Evolutionary conservation across 108 stramenopile species (phyloP), one percentile per base, ranked within the genome.

Genomic region (Cyclotella sp.): DNA sequence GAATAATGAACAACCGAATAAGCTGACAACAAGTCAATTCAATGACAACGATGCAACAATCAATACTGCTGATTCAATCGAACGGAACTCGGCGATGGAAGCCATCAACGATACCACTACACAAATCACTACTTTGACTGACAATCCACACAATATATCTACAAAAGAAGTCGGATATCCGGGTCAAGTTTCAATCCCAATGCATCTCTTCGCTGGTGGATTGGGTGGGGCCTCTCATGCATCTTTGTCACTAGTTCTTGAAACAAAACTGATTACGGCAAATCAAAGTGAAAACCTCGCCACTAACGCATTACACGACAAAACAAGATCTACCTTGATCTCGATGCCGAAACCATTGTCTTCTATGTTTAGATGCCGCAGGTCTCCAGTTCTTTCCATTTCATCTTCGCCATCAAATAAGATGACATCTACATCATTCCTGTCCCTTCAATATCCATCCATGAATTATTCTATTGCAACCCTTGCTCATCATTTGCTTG

Each of bases 401-500:
- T 19, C 18, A 2, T 3, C 41, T 19, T 16, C 53, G 12, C 12
- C 57, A 27, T 26, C 57, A 43, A 43, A 45, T 10, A 68, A 54
- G 0, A 55, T 18, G 54, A 21, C 29, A 19, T 65, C 26, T 27
- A 58, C 47, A 65, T 79, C 63, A 39, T 22, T 22, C 19, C 9
- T 54, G 40, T 53, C 49, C 15, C 4, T 82, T 30, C 80, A 54
- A 60, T 24, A 57, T 45, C 77, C 66, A 60, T 21, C 57, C 63
- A 19, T 59, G 40, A 61, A 58, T 18, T 62, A 73, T 43, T 82
- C 60, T 9, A 22, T 62, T 10, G 44, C 75, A 21, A 60, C 63
- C n/a, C 57, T 79, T 0, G 19, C 86, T 10, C 89, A 91, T 65
- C 91, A 91, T 67, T 72, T 73, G 16, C n/a, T 83, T 21, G 83